A percentile compares a stretch with the other conserved stretches of the same genome.
phyloP scores from a whole-genome alignment of 1,284 basidiomycete genomes.

The Erythrobasidium hasegawianum region DNA sequence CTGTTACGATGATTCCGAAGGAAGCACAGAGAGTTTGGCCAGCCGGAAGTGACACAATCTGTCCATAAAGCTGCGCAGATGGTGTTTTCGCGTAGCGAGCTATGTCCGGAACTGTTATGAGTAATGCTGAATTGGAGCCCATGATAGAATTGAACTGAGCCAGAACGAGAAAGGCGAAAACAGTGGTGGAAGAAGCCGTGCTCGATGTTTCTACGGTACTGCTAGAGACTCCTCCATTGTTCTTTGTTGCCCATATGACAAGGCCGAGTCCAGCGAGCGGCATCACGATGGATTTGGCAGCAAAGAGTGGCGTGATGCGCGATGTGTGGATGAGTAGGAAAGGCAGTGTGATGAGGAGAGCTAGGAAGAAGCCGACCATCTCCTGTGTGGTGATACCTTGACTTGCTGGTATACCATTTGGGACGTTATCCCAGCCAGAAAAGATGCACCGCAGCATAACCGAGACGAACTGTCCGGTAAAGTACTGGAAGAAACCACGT shows the following conservation, averaged over 20 bases:
- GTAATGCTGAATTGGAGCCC: constrained; percentile 37
- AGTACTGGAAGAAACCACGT: constrained; percentile 13
- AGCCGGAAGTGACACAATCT: constrained; percentile 43
- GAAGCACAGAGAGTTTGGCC: constrained; percentile 47
- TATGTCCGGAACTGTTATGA: constrained; percentile 39
- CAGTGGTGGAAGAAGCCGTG: constrained; percentile 4
- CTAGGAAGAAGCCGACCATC: constrained; percentile 48
- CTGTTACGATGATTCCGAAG: constrained; percentile 48
- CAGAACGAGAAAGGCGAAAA: constrained; percentile 36
- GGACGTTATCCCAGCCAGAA: constrained; percentile 43
- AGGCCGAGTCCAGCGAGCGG: constrained; percentile 48
- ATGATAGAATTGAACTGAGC: constrained; percentile 42
- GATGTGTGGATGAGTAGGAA: constrained; percentile 42
- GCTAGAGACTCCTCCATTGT: constrained; percentile 45
- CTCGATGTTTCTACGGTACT: constrained; percentile 36
- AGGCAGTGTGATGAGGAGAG: constrained; percentile 46
- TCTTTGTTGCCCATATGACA: constrained; percentile 46
- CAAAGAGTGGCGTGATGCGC: constrained; percentile 43
- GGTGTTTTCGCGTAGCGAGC: constrained; percentile 35
- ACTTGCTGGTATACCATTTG: constrained; percentile 44
- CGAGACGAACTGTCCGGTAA: constrained; percentile 47
- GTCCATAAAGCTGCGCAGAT: constrained; percentile 36
- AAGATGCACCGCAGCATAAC: constrained; percentile 45
- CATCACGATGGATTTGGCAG: constrained; percentile 45
- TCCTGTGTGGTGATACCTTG: constrained; percentile 44